Conservation (phyloP, 148 eudicot genomes). For the Amaranthus hypochondriacus region DNA sequence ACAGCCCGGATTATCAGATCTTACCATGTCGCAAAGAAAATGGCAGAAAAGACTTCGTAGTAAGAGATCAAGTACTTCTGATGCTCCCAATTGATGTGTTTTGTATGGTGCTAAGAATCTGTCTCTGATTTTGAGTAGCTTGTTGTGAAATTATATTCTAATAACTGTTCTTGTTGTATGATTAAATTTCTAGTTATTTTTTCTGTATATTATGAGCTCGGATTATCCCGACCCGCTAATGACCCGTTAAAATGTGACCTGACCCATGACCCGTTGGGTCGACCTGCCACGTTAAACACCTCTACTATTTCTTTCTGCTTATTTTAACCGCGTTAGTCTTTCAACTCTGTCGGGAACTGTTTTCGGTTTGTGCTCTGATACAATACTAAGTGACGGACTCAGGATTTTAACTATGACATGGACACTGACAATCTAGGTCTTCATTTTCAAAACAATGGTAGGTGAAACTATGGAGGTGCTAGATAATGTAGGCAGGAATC, state of each 20-base stretch:
- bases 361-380: not conserved
- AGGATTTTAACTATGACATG: too few relatives aligned
- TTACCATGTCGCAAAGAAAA: slow-evolving; percentile 54
- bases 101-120: not conserved
- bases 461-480: not conserved
- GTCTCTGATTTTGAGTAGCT: not conserved
- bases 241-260: too few relatives aligned
- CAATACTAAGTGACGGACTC: too few relatives aligned
- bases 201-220: slow-evolving; percentile 6
- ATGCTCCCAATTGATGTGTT: slow-evolving; percentile 26
- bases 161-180: not conserved
- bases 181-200: not conserved
- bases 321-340: not conserved
- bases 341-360: not conserved
- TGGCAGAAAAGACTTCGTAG: slow-evolving; percentile 56
- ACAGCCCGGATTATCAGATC: slow-evolving; percentile 31
- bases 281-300: too few relatives aligned
- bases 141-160: not conserved
- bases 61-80: slow-evolving; percentile 30
- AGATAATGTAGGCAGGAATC: slow-evolving; percentile 21
- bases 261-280: too few relatives aligned
- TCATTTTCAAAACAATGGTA: not conserved
- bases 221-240: not conserved
- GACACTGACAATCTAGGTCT: not conserved
- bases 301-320: not conserved